These are phyloP conservation scores for Cinnamomum chago DNA, from an alignment of 164 flowering plant species.

Conservation along the genomic window DNA sequence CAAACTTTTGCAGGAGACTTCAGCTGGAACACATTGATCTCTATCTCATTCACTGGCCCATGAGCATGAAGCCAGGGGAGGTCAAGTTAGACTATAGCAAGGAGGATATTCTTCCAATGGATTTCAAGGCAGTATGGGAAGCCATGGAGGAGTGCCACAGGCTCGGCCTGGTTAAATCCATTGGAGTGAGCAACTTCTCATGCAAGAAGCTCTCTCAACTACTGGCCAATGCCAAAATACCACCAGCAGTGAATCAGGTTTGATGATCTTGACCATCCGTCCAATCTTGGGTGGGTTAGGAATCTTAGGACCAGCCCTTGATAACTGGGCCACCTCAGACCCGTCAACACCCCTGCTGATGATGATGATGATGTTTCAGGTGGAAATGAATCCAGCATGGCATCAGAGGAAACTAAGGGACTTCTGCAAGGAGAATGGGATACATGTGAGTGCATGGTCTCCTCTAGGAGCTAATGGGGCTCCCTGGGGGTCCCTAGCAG, in stretches of 20 bases:
- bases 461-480: conserved; percentile 29
- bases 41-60: conserved; percentile 15
- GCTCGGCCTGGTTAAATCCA: conserved; percentile 17
- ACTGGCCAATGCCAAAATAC: conserved; percentile 9
- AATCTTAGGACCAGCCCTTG: too few relatives aligned
- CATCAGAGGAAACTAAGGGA: conserved; percentile 22
- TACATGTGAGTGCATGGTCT: conserved; percentile 28
- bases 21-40: conserved; percentile 18
- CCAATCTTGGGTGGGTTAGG: too few relatives aligned
- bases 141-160: conserved; percentile 20
- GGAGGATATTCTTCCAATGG: conserved; percentile 11
- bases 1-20: conserved; percentile 8
- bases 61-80: conserved; percentile 7
- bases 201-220: conserved; percentile 14
- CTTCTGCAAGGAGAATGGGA: conserved; percentile 19
- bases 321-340: too few relatives aligned
- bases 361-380: conserved; percentile 6
- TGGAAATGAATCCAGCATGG: conserved; percentile 36
- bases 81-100: neutral
- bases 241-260: conserved; percentile 20
- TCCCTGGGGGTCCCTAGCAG: conserved; percentile 18
- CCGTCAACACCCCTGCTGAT: neutral
- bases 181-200: conserved; percentile 20
- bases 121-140: conserved; percentile 8
- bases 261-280: too few relatives aligned